Evolutionary conservation across 805 yeast species (phyloP), one percentile per base, ranked within the genome.

Genomic region (Barnettozyma botsteinii): DNA sequence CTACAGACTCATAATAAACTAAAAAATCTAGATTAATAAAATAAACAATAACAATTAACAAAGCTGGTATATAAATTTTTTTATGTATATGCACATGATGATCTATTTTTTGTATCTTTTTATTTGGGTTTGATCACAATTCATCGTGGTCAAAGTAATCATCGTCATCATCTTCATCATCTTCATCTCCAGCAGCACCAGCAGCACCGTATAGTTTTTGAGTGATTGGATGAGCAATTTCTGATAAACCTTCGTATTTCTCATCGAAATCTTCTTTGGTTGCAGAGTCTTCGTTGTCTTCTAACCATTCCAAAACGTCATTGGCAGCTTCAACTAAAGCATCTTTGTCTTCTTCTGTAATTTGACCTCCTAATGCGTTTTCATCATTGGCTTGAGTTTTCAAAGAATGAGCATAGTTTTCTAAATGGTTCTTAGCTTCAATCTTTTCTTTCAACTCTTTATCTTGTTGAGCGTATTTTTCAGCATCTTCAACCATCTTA

Each of bases 401-500:
- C 61, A 89, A 73, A 27, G 80, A 73, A 62, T 82, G 85, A 46
- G 94, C 91, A 61, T 86, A 88, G 66, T 87, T 85, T 70, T 89
- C 97, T 50, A 89, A 75, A 33, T 74, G 70, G 69, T 87, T 89
- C 73, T 87, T 85, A 47, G 95, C 79, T 70, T 84, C 94, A 56
- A 91, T 81, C 74, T 85, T 85, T 46, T 77, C 77, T 61, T 89
- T 84, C 46, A 86, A 73, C 55, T 76, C 80, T 53, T 80, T 81
- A 67, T 91, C 98, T 66, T 88, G 94, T 56, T 85, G 87, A 51
- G 95, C 95, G 58, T 70, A 91, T 70, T 85, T 83, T 68, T 88
- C 98, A 55, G 97, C 97, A 62, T 91, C 98, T 60, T 80, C 93
- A 49, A 91, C 96, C 96, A 91, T 91, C 70, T 91, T 86, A 57